Conservation (phyloP, 805 yeast species). For the Naumovozyma dairenensis region DNA sequence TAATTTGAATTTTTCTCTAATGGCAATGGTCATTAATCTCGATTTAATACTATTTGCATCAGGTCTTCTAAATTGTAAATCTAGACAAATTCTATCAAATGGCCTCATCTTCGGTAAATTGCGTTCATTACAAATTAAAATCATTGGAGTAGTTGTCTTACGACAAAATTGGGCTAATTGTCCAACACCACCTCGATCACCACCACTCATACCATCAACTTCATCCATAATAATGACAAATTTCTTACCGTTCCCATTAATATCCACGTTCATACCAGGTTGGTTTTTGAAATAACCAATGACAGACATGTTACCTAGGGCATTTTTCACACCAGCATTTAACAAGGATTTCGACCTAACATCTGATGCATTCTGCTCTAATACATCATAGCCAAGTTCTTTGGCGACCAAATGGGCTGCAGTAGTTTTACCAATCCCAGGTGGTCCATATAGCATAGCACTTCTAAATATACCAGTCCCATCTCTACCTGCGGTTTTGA, state of each 20-base stretch:
- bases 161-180: constrained; percentile 81
- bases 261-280: constrained; percentile 16
- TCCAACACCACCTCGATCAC: constrained; percentile 98
- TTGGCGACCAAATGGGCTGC: constrained; percentile 70
- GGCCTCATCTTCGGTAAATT: constrained; percentile 92
- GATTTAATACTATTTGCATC: constrained; percentile 71
- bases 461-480: constrained; percentile 70
- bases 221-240: constrained; percentile 94
- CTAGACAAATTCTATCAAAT: constrained; percentile 73
- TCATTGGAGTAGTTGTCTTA: constrained; percentile 80
- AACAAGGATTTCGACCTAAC: constrained; percentile 77
- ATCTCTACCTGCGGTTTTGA: constrained; percentile 49
- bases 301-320: constrained; percentile 73
- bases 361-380: constrained; percentile 81
- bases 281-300: constrained; percentile 55
- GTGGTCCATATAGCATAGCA: constrained; percentile 78
- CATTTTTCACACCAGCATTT: constrained; percentile 56
- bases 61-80: constrained; percentile 83
- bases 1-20: constrained; percentile 68
- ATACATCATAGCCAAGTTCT: constrained; percentile 57
- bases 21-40: constrained; percentile 82
- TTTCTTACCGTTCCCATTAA: constrained; percentile 37
- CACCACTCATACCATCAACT: constrained; percentile 98
- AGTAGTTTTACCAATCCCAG: constrained; percentile 78
- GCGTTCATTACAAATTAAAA: constrained; percentile 88